Percentiles rank a stretch among this genome's conserved stretches.
phyloP scores from a whole-genome alignment of 176 grass and related monocot genomes.

The Miscanthus lutarioriparius region DNA sequence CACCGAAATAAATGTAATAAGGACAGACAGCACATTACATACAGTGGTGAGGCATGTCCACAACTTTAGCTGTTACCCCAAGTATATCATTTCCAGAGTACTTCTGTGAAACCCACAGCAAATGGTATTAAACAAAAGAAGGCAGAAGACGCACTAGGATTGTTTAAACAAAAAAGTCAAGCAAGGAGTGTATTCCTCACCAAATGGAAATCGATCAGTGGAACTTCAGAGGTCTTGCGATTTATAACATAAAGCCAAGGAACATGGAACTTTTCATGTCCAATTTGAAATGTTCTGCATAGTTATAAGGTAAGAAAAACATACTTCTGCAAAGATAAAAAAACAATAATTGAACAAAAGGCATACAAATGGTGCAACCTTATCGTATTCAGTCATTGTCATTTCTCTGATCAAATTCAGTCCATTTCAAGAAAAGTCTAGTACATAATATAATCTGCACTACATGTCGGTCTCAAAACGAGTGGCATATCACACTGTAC shows the following conservation, averaged over 20 bases:
- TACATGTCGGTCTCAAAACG: neutral
- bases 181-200: slow-evolving; percentile 45
- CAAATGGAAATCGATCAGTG: slow-evolving; percentile 95
- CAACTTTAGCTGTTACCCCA: slow-evolving; percentile 90
- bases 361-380: neutral
- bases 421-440: neutral
- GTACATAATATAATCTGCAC: slow-evolving; percentile 15
- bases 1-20: neutral
- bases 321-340: slow-evolving; percentile 9
- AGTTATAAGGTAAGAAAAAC: slow-evolving; percentile 37
- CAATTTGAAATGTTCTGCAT: slow-evolving; percentile 97
- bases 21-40: slow-evolving; percentile 28
- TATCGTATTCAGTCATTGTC: neutral
- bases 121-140: slow-evolving; percentile 35
- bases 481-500: neutral
- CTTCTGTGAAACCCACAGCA: slow-evolving; percentile 56
- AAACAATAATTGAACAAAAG: neutral
- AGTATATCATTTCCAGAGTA: slow-evolving; percentile 96
- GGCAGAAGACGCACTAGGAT: slow-evolving; percentile 9
- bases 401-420: neutral
- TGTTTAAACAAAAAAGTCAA: slow-evolving; percentile 9
- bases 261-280: slow-evolving; percentile 89
- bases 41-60: slow-evolving; percentile 97
- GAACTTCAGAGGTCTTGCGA: slow-evolving; percentile 91
- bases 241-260: slow-evolving; percentile 99